These are phyloP conservation scores for Quercus gilva DNA, from an alignment of 306 rosid species.

Conservation along the genomic window DNA sequence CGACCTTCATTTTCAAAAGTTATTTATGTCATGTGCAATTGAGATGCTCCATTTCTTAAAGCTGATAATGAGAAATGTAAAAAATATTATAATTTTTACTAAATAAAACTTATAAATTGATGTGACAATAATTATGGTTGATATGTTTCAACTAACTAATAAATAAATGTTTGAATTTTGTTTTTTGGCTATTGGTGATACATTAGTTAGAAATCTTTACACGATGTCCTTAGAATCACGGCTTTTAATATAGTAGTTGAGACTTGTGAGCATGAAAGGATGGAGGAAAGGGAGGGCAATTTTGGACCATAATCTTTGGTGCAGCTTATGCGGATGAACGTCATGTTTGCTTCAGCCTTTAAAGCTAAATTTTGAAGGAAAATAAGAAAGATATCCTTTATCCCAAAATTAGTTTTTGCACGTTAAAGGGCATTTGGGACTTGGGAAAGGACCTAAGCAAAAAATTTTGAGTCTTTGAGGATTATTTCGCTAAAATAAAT, in stretches of 20 bases:
- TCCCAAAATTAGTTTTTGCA: not conserved
- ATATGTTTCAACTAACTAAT: too few species aligned
- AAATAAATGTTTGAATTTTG: too few species aligned
- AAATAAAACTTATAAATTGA: too few species aligned
- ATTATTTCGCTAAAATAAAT: not conserved
- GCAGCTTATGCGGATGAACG: too few species aligned
- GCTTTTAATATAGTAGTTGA: not conserved
- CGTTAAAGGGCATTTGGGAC: not conserved
- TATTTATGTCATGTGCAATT: not conserved
- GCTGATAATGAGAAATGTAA: not conserved
- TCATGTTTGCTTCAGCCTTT: not conserved
- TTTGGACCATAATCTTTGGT: not conserved
- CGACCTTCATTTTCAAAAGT: too few species aligned
- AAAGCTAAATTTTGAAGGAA: not conserved
- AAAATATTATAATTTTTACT: too few species aligned
- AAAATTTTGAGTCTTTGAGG: not conserved
- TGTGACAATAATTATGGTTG: too few species aligned
- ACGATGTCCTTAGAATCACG: not conserved
- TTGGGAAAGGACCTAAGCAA: not conserved
- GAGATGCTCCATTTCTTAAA: not conserved
- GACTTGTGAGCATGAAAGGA: not conserved
- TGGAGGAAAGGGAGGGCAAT: not conserved
- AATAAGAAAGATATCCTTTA: not conserved
- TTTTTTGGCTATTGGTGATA: too few species aligned
- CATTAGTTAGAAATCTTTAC: too few species aligned